Evolutionary conservation across 805 yeast species (phyloP), one percentile per base, ranked within the genome.

Genomic region (Candida xiaguanensis): DNA sequence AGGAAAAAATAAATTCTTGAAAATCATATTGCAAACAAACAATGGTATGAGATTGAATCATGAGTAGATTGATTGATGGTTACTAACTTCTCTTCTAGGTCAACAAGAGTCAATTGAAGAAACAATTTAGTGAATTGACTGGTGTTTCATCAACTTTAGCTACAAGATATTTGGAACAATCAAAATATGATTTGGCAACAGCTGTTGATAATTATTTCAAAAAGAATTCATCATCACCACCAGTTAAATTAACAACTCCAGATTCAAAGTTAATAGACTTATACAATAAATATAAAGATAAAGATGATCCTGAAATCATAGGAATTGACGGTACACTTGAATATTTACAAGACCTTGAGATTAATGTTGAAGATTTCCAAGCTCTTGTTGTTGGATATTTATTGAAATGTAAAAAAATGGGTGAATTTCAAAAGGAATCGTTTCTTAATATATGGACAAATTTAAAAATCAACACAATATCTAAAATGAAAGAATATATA

Each of bases 281-380:
- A 1, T 75, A 61, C 46, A 55, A 66, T 25, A 47, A 53, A 35
- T 67, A 65, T 46, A 44, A 46, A 33, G 67, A 61, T 37, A 46
- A 52, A 9, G 55, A 53, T 0, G 53, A 56, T 11, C 59, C 55
- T 1, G 57, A 63, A 9, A 51, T 43, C 30, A 85, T 89, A 27
- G 91, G 80, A 18, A 69, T 85, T 8, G 93, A 87, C 42, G 96
- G 96, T 0, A 83, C 96, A 0, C 57, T 90, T 8, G 48, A 54
- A 28, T 86, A 81, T 50, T 63, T 91, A 16, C 70, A 68, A 12
- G 95, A 82, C 49, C 61, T 91, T 34, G 80, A 75, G 0, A 68
- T 82, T 27, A 78, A 78, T 11, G 82, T 89, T 1, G 98, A 91
- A 48, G 89, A 90, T 53, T 68, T 78, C 7, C 74, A 68, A 5